Base-by-base conservation (phyloP, 768 basidiomycete species). In the Clitopilus hobsonii region DNA sequence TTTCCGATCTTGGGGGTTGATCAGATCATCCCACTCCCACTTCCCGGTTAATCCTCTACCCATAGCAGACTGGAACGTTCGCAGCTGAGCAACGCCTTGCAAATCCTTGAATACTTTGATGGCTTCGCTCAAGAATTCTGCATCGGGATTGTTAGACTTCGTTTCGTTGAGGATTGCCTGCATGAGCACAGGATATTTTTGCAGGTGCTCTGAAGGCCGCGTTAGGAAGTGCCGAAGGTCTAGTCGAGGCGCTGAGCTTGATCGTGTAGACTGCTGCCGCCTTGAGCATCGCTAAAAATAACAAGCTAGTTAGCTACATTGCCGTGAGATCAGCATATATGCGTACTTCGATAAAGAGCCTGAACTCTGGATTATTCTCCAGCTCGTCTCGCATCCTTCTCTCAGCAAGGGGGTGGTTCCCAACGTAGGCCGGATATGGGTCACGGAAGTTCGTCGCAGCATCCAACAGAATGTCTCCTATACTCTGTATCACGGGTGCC, bases 11-110 rank as follows among this genome's bases (percentile, higher is more conserved):
- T 92, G 89, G 18, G 78, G 75, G 1, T 87, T 71, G 7, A 94
- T 88, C 5, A 97, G 68, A 65, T 95, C 88, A 63, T 90, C 84
- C 94, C 94, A 98, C 58, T 93, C 88, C 78, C 90, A 85, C 68
- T 89, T 93, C 0, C 79, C 82, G 1, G 88, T 86, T 2, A 78
- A 73, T 8, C 94, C 94, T 58, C 85, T 82, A 1, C 91, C 84
- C 88, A 93, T 93, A 0, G 89, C 89, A 25, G 83, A 80, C 66
- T 98, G 94, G 81, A 95, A 98, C 2, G 91, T 92, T 65, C 86
- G 80, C 18, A 97, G 71, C 68, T 92, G 89, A 3, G 90, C 88
- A 1, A 89, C 82, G 26, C 82, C 81, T 57, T 93, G 89, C 49
- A 98, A 69, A 62, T 85, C 86, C 63, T 85, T 86, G 65, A 98